Evolutionary conservation across 2,329 filamentous ascomycete species (phyloP).

Genomic region (Colletotrichum magnum): DNA sequence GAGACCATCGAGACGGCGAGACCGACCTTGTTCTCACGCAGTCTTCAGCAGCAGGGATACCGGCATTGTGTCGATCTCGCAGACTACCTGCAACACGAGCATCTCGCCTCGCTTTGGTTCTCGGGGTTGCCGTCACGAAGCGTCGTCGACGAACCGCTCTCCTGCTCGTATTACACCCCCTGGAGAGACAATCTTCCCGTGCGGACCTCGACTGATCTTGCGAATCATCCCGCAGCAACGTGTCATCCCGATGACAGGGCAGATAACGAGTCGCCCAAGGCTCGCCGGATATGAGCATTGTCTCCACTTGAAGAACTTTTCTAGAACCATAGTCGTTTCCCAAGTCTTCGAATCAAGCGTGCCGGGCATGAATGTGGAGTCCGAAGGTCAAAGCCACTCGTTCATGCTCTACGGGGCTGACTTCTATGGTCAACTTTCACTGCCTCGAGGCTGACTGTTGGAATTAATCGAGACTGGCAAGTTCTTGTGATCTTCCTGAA

Average conservation of each 20-base stretch:
- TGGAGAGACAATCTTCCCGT: too few species aligned
- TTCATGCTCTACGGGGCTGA: conserved; percentile 7
- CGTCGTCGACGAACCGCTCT: too few species aligned
- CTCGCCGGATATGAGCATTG: not conserved
- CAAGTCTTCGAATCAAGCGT: not conserved
- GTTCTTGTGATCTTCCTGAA: not conserved
- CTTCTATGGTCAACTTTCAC: not conserved
- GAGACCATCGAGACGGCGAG: too few species aligned
- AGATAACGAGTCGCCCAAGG: not conserved
- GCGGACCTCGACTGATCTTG: not conserved
- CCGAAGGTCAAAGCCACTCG: conserved; percentile 9
- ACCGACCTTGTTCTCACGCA: too few species aligned
- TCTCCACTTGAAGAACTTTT: too few species aligned
- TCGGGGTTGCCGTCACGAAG: too few species aligned
- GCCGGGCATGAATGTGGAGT: conserved; percentile 19
- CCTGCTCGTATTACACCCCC: too few species aligned
- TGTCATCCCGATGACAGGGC: conserved; percentile 1
- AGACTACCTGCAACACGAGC: too few species aligned
- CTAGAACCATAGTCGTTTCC: conserved; percentile 50
- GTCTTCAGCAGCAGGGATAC: too few species aligned
- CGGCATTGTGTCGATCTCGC: too few species aligned
- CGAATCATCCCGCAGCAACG: not conserved
- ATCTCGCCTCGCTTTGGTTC: too few species aligned
- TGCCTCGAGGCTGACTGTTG: conserved; percentile 7
- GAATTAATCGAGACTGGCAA: not conserved